These are phyloP conservation scores for Iodosphaeria phyllophila DNA, from an alignment of 2,329 filamentous ascomycete species.

Conservation along the genomic window DNA sequence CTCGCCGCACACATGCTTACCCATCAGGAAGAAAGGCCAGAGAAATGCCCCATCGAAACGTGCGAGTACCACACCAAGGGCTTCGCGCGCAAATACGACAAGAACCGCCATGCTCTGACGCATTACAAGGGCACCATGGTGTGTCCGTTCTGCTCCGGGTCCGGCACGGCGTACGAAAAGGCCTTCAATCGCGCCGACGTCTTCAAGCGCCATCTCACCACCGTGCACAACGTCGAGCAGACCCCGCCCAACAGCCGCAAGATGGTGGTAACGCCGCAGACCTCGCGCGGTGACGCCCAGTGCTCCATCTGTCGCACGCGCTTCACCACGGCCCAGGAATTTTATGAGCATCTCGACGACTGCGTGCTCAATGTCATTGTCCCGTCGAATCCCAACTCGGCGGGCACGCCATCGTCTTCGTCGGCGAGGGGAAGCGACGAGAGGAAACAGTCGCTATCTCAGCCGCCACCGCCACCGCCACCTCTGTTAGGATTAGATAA, in stretches of 20 bases:
- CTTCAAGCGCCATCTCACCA: constrained; percentile 84
- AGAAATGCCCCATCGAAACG: constrained; percentile 83
- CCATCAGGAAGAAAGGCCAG: constrained; percentile 74
- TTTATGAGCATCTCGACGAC: constrained; percentile 83
- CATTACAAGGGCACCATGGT: constrained; percentile 98
- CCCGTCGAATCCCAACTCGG: constrained; percentile 19
- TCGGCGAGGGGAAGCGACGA: constrained; percentile 10
- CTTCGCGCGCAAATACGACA: constrained; percentile 90
- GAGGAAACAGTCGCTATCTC: too few relatives aligned
- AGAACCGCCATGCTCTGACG: constrained; percentile 83
- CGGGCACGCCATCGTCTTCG: constrained; percentile 9
- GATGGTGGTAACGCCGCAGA: constrained; percentile 22
- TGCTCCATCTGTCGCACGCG: constrained; percentile 74
- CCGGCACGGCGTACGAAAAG: constrained; percentile 78
- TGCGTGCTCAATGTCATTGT: constrained; percentile 41
- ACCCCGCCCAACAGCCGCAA: constrained; percentile 82
- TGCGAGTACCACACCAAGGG: constrained; percentile 89
- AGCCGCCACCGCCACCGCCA: too few relatives aligned
- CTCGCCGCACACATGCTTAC: constrained; percentile 89
- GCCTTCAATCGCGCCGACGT: constrained; percentile 91
- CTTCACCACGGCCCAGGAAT: constrained; percentile 80
- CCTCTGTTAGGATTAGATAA: too few relatives aligned
- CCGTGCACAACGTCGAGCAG: constrained; percentile 83
- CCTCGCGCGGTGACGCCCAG: constrained; percentile 45
- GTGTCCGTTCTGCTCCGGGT: constrained; percentile 82